phyloP scores from a whole-genome alignment of 2,329 filamentous ascomycete species.

The Aspergillus latus region DNA sequence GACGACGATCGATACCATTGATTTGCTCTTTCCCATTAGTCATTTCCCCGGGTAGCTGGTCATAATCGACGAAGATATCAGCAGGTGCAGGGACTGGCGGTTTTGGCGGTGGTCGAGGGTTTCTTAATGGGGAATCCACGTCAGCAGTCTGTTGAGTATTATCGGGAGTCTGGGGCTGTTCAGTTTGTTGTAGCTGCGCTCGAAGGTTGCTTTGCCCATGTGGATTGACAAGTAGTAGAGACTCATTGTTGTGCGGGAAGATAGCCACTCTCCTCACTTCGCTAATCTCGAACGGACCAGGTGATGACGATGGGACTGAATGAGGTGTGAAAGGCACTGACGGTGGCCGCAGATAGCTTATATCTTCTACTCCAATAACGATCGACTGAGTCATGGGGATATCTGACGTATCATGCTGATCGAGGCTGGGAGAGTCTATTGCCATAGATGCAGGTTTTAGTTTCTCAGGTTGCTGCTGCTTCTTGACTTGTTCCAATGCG shows the following conservation, averaged over 20 bases:
- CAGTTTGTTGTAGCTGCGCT: conserved; percentile 28
- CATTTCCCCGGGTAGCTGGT: conserved; percentile 36
- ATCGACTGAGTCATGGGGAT: conserved; percentile 38
- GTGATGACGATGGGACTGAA: conserved; percentile 51
- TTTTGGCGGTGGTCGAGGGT: conserved; percentile 58
- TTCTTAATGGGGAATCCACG: conserved; percentile 59
- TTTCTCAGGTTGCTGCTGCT: conserved; percentile 22
- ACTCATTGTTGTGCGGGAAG: conserved; percentile 64
- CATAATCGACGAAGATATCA: conserved; percentile 44
- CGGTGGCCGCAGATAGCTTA: conserved; percentile 46
- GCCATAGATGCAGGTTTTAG: conserved; percentile 15
- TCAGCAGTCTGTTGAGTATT: conserved; percentile 25
- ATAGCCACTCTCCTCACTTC: conserved; percentile 62
- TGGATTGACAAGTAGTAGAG: conserved; percentile 63
- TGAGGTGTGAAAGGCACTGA: conserved; percentile 50
- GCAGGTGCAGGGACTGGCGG: conserved; percentile 58
- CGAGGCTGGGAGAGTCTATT: conserved; percentile 20
- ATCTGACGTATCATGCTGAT: conserved; percentile 23
- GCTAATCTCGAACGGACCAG: conserved; percentile 56
- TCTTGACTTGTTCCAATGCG: conserved; percentile 28
- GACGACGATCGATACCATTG: conserved; percentile 30
- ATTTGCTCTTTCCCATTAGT: conserved; percentile 18
- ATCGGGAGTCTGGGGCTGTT: conserved; percentile 30
- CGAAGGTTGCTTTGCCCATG: conserved; percentile 32
- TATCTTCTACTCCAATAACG: conserved; percentile 39